A percentile compares a stretch with the other conserved stretches of the same genome.
Evolutionary conservation across 139 green algal genomes (phyloP).

Genomic region (Micractinium conductrix): DNA sequence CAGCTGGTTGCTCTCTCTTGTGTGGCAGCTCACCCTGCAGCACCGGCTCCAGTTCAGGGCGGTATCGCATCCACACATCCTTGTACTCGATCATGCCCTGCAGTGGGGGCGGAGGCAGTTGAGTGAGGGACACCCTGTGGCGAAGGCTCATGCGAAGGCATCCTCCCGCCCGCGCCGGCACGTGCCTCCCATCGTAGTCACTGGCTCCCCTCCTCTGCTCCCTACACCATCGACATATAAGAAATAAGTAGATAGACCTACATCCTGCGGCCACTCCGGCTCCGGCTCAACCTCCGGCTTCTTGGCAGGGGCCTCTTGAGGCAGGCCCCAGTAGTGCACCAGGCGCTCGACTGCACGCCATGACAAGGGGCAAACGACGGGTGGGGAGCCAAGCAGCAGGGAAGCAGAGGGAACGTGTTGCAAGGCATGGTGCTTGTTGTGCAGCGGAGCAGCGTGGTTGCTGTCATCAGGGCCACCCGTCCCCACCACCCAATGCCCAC

Average conservation of each 20-base stretch:
- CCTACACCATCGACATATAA: too few species aligned
- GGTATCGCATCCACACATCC: constrained; percentile 86
- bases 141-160: too few species aligned
- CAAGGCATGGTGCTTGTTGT: neutral
- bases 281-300: constrained; percentile 23
- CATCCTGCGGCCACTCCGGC: constrained; percentile 64
- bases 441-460: too few species aligned
- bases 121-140: too few species aligned
- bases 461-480: too few species aligned
- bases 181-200: too few species aligned
- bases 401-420: neutral
- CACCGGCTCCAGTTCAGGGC: constrained; percentile 83
- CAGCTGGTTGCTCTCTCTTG: too few species aligned
- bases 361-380: too few species aligned
- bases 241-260: too few species aligned
- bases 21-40: constrained; percentile 60
- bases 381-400: neutral
- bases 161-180: too few species aligned
- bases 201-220: too few species aligned
- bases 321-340: constrained; percentile 71
- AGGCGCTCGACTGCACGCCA: constrained; percentile 83
- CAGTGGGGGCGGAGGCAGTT: too few species aligned
- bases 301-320: constrained; percentile 50
- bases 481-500: neutral
- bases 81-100: constrained; percentile 70